Evolutionary conservation across 345 rosid species (phyloP), one percentile per base, ranked within the genome.

Genomic region (Camelina neglecta): DNA sequence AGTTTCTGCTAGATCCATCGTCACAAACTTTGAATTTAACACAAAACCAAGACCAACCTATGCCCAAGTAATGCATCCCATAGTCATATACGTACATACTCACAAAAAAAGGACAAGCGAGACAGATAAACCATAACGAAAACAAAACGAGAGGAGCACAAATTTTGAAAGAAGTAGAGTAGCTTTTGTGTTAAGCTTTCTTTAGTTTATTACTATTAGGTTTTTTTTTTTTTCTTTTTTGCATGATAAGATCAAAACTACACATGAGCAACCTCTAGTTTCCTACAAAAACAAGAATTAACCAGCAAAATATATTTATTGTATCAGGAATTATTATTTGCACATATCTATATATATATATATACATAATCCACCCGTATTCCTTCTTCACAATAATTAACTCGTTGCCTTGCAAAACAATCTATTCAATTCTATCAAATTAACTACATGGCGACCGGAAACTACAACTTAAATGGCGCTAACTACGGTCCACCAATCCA

Each of bases 1-100:
- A 85, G 88, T 74, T 93, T 93, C 86, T 93, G 93, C 80, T 83
- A 83, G 26, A 24, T 24, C 26, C 26, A 24, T 24, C 26, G 1
- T 24, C 26, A 24, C 26, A 24, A 41, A 3, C 3, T 13, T 67
- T 2, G 2, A 18, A 8, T 68, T 11, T 75, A 11, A 53, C 41
- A 7, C 45, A 36, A 6, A 59, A 38, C 79, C 2, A 18, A 36
- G 24, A 65, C 18, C 35, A 44, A 21, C 56, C 29, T 4, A 39
- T 4, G 18, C 61, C 54, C 33, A 56, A 51, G 8, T 60, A 51
- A 29, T 49, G 16, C 54, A 48, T 51, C 36, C 8, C 54, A 66
- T 12, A 20, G 47, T 50, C 51, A 48, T 67, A 11, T 67, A 67
- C 33, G 7, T 35, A 67, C 33, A 11, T 35, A 67, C 60, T 18